Evolutionary conservation across 1,284 basidiomycete genomes (phyloP), one percentile per base, ranked within the genome.

Genomic region (Ustilago nuda): DNA sequence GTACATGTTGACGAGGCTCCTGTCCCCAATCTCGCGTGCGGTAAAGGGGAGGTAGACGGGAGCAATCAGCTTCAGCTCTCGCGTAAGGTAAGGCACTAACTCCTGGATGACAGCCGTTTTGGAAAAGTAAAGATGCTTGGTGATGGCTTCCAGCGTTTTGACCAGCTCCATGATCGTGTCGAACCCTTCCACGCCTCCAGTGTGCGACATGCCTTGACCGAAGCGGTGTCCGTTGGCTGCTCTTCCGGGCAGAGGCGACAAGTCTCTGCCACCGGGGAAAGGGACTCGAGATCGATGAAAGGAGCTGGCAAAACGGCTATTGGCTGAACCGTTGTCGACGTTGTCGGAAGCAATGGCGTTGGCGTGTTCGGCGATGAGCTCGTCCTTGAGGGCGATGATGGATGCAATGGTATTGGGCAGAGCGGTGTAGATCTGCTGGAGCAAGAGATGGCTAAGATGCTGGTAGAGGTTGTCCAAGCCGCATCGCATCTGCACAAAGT

Each of bases 21-120:
- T 11, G 12, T 66, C 56, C 3, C 17, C 9, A 9, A 52, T 53
- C 43, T 72, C 69, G 6, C 6, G 32, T 7, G 63, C 59, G 1
- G 59, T 66, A 17, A 62, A 52, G 5, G 69, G 69, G 2, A 72
- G 37, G 45, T 62, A 66, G 7, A 39, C n/a, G 3, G 69, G 69
- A 1, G 59, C 63, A 12, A 58, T n/a, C 1, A 56, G 50, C 3
- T 35, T 30, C 12, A 72, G 35, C 36, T 52, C 51, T 5, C 48
- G 30, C 8, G 32, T 12, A 12, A 72, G 63, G 7, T 35, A 11
- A 2, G 63, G 63, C 7, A 57, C 53, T 0, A 72, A 43, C 7
- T 53, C 33, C 32, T 53, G 43, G 46, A 9, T 50, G 53, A 70
- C 19, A 9, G 48, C 41, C 9, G 11, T 35, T 8, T 55, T 41